Evolutionary conservation across 106 monocot genomes (phyloP).

Genomic region (Dactylorhiza incarnata): DNA sequence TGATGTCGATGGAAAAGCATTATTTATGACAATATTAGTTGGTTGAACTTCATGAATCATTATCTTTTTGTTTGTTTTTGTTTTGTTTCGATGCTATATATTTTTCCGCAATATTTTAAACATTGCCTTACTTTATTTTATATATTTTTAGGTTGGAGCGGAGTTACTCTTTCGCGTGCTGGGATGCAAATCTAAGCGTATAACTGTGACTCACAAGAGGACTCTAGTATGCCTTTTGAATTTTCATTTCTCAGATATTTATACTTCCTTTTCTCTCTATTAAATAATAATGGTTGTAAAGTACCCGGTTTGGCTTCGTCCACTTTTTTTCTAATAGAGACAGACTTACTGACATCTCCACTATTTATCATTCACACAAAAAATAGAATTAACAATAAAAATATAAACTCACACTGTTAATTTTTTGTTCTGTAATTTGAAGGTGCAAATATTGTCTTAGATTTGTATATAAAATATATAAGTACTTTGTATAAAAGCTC

Average conservation of each 20-base stretch:
- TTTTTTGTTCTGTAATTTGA: background rate
- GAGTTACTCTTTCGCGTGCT: slow-evolving; percentile 83
- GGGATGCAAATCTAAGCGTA: slow-evolving; percentile 96
- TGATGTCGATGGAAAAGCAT: background rate
- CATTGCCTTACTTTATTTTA: background rate
- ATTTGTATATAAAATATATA: too few relatives aligned
- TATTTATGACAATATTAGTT: background rate
- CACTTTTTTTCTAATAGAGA: background rate
- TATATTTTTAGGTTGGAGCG: slow-evolving; percentile 62
- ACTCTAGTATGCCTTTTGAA: slow-evolving; percentile 42
- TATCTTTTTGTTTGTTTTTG: background rate
- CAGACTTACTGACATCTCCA: background rate
- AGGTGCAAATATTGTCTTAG: background rate
- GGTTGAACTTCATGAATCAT: background rate
- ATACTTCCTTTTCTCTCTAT: background rate
- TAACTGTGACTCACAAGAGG: slow-evolving; percentile 91
- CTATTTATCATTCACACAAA: background rate
- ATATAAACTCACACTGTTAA: background rate
- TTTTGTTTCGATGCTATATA: background rate
- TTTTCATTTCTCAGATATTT: background rate
- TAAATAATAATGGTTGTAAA: background rate
- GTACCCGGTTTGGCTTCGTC: background rate
- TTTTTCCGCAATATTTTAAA: background rate
- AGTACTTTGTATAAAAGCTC: too few relatives aligned
- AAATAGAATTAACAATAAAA: background rate